phyloP scores from a whole-genome alignment of 768 basidiomycete species.

The Pleurotus citrinopileatus region DNA sequence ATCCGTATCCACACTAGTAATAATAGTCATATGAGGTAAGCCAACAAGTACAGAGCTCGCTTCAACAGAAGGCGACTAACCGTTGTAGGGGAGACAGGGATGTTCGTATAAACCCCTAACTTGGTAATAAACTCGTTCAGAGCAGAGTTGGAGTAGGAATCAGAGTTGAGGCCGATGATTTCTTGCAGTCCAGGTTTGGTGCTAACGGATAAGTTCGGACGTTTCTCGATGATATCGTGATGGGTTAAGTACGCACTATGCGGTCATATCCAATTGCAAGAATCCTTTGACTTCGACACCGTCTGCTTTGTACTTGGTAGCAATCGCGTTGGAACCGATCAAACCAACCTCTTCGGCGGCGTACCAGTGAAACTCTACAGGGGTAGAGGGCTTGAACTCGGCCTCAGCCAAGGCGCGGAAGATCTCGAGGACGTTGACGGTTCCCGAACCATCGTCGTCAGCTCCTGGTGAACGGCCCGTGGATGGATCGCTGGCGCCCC shows the following conservation, averaged over 20 bases:
- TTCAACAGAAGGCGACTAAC: background rate
- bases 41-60: background rate
- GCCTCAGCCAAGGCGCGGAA: conserved; percentile 35
- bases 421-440: conserved; percentile 42
- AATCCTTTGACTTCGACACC: conserved; percentile 47
- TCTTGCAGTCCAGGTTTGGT: background rate
- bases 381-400: conserved; percentile 34
- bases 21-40: too few species aligned
- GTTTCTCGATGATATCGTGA: background rate
- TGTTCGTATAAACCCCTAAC: conserved; percentile 14
- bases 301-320: conserved; percentile 41
- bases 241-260: conserved; percentile 26
- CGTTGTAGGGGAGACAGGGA: background rate
- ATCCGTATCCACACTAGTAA: conserved; percentile 35
- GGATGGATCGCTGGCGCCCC: conserved; percentile 25
- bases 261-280: conserved; percentile 42
- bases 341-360: conserved; percentile 43
- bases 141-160: background rate
- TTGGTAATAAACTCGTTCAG: background rate
- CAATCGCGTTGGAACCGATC: conserved; percentile 52
- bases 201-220: background rate
- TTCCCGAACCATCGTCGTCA: conserved; percentile 47
- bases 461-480: conserved; percentile 44
- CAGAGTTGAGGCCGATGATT: background rate
- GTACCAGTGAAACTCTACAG: conserved; percentile 49